phyloP scores from a whole-genome alignment of 225 moss, liverwort and hornwort genomes.

The Pleurozium schreberi region DNA sequence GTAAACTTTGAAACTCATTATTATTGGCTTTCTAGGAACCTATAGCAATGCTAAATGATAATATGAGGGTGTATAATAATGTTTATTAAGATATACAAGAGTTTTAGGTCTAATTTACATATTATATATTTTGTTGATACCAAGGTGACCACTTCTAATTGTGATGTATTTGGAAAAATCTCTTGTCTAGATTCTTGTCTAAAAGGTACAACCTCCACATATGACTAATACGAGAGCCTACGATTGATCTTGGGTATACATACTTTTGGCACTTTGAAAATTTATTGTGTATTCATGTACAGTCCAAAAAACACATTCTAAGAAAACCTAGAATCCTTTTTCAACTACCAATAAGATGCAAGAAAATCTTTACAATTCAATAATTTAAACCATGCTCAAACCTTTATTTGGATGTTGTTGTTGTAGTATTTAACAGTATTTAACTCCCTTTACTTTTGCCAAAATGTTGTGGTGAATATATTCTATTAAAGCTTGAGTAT shows the following conservation, averaged over 20 bases:
- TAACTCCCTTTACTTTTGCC: background rate
- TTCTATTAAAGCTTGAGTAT: background rate
- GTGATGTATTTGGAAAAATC: background rate
- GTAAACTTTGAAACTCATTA: background rate
- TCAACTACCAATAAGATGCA: no score
- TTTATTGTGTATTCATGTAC: no score
- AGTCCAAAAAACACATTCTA: no score
- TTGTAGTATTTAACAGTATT: background rate
- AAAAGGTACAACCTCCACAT: background rate
- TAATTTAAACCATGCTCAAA: background rate
- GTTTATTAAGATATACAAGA: background rate
- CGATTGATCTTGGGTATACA: background rate
- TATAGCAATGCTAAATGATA: no score
- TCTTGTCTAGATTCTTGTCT: background rate
- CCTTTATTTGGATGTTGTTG: background rate
- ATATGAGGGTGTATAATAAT: background rate
- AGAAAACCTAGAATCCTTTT: no score
- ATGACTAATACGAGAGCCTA: background rate
- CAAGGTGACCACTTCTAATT: no score
- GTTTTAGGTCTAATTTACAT: background rate
- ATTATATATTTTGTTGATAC: background rate
- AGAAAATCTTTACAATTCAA: background rate
- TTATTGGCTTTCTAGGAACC: no score
- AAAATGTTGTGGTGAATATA: background rate
- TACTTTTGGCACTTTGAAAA: background rate